Conservation (phyloP, 768 basidiomycete genomes). For the Clitopilus hobsonii region DNA sequence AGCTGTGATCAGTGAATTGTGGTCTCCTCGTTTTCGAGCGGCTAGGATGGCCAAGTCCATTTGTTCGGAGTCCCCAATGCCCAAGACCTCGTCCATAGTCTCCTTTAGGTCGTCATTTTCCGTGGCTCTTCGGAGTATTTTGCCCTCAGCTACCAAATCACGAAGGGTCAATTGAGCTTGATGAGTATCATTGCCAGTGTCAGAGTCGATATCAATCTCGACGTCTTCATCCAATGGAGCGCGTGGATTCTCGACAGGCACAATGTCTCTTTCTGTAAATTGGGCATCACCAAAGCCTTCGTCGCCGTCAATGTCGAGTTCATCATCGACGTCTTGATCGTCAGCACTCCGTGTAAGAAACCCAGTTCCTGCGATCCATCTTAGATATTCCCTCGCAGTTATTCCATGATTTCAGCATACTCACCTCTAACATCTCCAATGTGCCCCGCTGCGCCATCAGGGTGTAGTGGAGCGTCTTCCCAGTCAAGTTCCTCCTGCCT, state of each 20-base stretch:
- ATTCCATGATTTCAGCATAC: slow-evolving; percentile 10
- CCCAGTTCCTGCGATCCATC: slow-evolving; percentile 51
- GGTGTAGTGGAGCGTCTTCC: slow-evolving; percentile 22
- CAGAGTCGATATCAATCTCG: slow-evolving; percentile 39
- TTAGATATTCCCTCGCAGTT: background rate
- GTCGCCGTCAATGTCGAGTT: slow-evolving; percentile 78
- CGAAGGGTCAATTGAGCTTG: slow-evolving; percentile 35
- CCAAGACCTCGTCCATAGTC: slow-evolving; percentile 35
- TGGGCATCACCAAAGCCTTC: slow-evolving; percentile 66
- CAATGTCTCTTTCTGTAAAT: slow-evolving; percentile 71
- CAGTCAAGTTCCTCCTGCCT: slow-evolving; percentile 22
- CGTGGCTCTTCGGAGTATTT: slow-evolving; percentile 23
- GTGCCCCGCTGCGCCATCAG: slow-evolving; percentile 28
- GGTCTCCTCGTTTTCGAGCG: slow-evolving; percentile 46
- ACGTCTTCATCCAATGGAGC: slow-evolving; percentile 28
- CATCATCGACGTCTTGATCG: slow-evolving; percentile 70
- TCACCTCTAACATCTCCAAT: slow-evolving; percentile 47
- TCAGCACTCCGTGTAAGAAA: slow-evolving; percentile 57
- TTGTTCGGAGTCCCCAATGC: slow-evolving; percentile 37
- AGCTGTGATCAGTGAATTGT: slow-evolving; percentile 42
- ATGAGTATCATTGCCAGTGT: slow-evolving; percentile 27
- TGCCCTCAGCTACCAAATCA: slow-evolving; percentile 52
- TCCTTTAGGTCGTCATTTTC: slow-evolving; percentile 19
- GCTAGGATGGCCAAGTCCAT: slow-evolving; percentile 44
- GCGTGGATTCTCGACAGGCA: slow-evolving; percentile 28